Base-by-base conservation (phyloP, 73 alveolate species). In the Paramecium octaurelia region DNA sequence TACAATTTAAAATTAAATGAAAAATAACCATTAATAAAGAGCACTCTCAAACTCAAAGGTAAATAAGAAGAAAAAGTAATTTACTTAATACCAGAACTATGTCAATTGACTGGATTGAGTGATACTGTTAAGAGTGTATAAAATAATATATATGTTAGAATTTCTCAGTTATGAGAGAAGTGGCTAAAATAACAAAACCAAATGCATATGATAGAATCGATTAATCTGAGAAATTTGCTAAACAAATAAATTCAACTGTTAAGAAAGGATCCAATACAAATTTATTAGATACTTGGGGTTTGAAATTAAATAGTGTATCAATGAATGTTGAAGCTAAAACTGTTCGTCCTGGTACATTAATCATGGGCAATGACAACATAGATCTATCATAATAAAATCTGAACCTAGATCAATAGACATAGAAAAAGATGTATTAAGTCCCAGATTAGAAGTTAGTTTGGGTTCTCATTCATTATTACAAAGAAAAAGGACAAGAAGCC, bases 81-180 rank as follows among this genome's bases (percentile, higher is more conserved):
- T 2, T 80, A 80, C 24, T 24, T 80, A 48, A 23, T 80, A 3
- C 91, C 91, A 43, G 50, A 46, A 23, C 27, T 80, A 44, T 80
- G 91, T 48, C 38, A 80, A 44, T 23, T 80, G 9, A 80, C 91
- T 44, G 99, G 99, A 23, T 93, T 97, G 71, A 95, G 98, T 46
- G 99, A 98, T 71, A 96, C 94, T 58, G 93, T 96, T 94, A 96
- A 99, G 85, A 92, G 94, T 73, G 98, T 64, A 54, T 54, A 64
- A 6, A 24, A 12, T 27, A 27, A 27, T 9, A 64, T 31, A 27
- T 64, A 11, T 18, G 2, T 27, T 64, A 64, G 84, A 64, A 98
- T 91, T 96, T 97, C 89, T 92, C 92, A 40, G 85, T 97, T 14
- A 98, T 97, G 99, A 98, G 93, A 85, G 97, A 94, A 4, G 84